Evolutionary conservation across 2,329 filamentous ascomycete genomes (phyloP).

Genomic region (Apiospora saccharicola): DNA sequence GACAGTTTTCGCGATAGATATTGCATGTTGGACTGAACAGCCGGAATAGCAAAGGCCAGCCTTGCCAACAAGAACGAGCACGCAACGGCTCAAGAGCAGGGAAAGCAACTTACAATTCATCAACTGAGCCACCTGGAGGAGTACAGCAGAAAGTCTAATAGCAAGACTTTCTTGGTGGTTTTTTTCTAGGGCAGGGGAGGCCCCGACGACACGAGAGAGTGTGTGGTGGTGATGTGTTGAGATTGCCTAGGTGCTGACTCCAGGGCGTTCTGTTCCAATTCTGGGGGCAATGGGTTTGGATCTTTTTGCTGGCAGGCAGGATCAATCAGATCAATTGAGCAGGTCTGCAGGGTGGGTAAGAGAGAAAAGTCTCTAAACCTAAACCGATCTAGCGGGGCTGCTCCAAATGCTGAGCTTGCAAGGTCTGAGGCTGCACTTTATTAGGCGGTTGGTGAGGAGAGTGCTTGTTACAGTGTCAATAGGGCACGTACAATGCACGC

Average conservation of each 20-base stretch:
- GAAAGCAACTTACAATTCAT: constrained; percentile 44
- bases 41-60: constrained; percentile 36
- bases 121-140: constrained; percentile 36
- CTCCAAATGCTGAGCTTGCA: not conserved
- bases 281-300: constrained; percentile 21
- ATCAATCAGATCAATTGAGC: constrained; percentile 21
- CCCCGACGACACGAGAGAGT: constrained; percentile 18
- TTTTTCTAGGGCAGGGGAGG: constrained; percentile 11
- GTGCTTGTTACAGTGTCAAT: not conserved
- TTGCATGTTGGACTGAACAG: constrained; percentile 40
- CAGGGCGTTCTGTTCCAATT: constrained; percentile 20
- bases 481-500: not conserved
- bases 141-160: constrained; percentile 24
- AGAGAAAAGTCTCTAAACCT: constrained; percentile 5
- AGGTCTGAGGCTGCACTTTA: not conserved
- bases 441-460: not conserved
- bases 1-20: constrained; percentile 38
- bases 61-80: constrained; percentile 29
- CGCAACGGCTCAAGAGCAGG: constrained; percentile 29
- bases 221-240: constrained; percentile 21
- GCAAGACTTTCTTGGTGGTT: not conserved
- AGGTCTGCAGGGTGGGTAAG: constrained; percentile 18
- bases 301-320: constrained; percentile 20
- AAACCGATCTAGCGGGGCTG: constrained; percentile 10
- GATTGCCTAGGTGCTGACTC: constrained; percentile 11